These are phyloP conservation scores for Golubevia pallescens DNA, from an alignment of 1,284 basidiomycete genomes.

Conservation along the genomic window DNA sequence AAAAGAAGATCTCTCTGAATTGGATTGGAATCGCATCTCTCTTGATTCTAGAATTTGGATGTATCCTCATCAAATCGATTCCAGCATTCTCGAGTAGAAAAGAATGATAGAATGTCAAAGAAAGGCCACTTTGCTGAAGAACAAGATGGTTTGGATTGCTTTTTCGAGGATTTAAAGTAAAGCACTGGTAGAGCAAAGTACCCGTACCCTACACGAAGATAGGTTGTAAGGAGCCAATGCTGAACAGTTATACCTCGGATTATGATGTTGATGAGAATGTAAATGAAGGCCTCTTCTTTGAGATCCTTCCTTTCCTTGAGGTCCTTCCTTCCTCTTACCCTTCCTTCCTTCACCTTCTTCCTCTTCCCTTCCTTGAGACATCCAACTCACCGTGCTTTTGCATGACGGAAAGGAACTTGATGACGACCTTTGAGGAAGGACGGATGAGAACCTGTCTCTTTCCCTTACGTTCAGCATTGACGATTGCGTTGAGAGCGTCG, in stretches of 20 bases:
- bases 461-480: conserved; percentile 64
- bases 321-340: not conserved
- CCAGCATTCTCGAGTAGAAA: too few relatives aligned
- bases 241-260: too few relatives aligned
- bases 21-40: not conserved
- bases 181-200: too few relatives aligned
- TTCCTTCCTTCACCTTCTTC: not conserved
- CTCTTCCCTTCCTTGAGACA: not conserved
- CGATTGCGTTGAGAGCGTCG: conserved; percentile 64
- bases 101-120: too few relatives aligned
- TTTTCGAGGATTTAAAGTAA: too few relatives aligned
- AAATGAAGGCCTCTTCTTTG: not conserved
- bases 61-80: too few relatives aligned
- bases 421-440: conserved; percentile 63
- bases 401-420: conserved; percentile 65
- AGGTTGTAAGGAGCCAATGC: too few relatives aligned
- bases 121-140: too few relatives aligned
- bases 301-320: not conserved
- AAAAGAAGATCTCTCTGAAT: not conserved
- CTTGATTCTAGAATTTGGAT: too few relatives aligned
- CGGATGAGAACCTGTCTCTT: conserved; percentile 63
- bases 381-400: conserved; percentile 62
- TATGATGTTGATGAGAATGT: too few relatives aligned
- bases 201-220: too few relatives aligned
- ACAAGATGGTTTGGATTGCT: too few relatives aligned